Conservation (phyloP, 2,329 filamentous ascomycete genomes). For the Drechslerella coelobrocha region DNA sequence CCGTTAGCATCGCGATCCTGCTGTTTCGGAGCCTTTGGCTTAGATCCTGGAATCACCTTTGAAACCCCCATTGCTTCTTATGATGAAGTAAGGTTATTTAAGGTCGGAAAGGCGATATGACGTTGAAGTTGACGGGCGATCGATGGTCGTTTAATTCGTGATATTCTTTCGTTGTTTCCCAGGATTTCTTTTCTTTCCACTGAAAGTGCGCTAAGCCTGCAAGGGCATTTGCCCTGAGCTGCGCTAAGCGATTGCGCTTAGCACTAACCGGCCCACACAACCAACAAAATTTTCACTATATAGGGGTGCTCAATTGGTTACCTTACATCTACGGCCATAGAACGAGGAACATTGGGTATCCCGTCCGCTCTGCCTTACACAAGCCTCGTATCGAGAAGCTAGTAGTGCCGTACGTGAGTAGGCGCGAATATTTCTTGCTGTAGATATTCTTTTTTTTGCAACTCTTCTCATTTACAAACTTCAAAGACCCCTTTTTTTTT, state of each 20-base stretch:
- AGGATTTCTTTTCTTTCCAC: constrained; percentile 13
- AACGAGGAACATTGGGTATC: constrained; percentile 19
- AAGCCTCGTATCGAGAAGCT: constrained; percentile 30
- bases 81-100: constrained; percentile 97
- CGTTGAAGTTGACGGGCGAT: constrained; percentile 18
- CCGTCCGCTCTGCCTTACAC: constrained; percentile 35
- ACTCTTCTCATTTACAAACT: constrained; percentile 7
- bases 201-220: constrained; percentile 15
- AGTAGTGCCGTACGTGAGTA: constrained; percentile 45
- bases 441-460: constrained; percentile 23
- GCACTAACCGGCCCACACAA: not conserved
- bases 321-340: constrained; percentile 20
- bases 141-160: constrained; percentile 28
- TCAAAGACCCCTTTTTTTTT: not conserved
- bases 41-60: constrained; percentile 58
- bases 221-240: constrained; percentile 42
- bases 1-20: not conserved
- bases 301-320: constrained; percentile 1
- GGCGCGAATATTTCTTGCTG: constrained; percentile 33
- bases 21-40: not conserved
- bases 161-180: constrained; percentile 13
- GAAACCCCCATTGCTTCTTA: constrained; percentile 97
- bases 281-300: not conserved
- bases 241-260: not conserved
- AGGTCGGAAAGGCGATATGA: constrained; percentile 68